Evolutionary conservation across 306 rosid genomes (phyloP).

Genomic region (Lathyrus oleraceus): DNA sequence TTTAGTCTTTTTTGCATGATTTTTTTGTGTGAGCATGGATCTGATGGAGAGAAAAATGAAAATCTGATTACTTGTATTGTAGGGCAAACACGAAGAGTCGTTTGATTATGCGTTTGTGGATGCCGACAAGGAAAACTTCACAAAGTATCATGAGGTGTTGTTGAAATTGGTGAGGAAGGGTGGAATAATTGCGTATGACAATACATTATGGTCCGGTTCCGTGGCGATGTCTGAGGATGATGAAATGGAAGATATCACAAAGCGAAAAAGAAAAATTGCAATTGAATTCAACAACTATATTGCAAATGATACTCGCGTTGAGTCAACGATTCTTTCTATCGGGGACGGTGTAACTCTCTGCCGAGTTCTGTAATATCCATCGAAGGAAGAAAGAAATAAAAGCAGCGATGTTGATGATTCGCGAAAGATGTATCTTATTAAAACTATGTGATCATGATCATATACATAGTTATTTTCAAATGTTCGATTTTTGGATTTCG

Average conservation of each 20-base stretch:
- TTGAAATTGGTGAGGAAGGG: slow-evolving; percentile 55
- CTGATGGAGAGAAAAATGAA: not conserved
- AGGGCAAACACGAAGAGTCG: slow-evolving; percentile 45
- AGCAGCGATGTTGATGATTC: not conserved
- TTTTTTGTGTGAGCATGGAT: too few species aligned
- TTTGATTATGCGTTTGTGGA: slow-evolving; percentile 70
- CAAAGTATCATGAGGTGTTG: slow-evolving; percentile 52
- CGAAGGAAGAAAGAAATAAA: not conserved
- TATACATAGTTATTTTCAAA: not conserved
- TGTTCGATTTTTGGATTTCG: not conserved
- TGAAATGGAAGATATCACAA: not conserved
- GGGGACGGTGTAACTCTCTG: slow-evolving; percentile 62
- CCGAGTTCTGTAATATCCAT: slow-evolving; percentile 29
- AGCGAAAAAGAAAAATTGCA: not conserved
- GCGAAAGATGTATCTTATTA: too few species aligned
- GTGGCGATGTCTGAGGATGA: slow-evolving; percentile 44
- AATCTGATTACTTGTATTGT: not conserved
- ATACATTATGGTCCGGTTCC: slow-evolving; percentile 59
- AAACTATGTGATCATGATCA: not conserved
- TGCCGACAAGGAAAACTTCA: slow-evolving; percentile 45
- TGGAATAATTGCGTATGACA: slow-evolving; percentile 60
- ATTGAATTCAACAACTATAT: slow-evolving; percentile 41
- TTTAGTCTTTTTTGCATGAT: too few species aligned
- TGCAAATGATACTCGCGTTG: slow-evolving; percentile 49
- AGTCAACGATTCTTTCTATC: slow-evolving; percentile 42